These are phyloP conservation scores for Corylus americana DNA, from an alignment of 306 rosid species.

Conservation along the genomic window DNA sequence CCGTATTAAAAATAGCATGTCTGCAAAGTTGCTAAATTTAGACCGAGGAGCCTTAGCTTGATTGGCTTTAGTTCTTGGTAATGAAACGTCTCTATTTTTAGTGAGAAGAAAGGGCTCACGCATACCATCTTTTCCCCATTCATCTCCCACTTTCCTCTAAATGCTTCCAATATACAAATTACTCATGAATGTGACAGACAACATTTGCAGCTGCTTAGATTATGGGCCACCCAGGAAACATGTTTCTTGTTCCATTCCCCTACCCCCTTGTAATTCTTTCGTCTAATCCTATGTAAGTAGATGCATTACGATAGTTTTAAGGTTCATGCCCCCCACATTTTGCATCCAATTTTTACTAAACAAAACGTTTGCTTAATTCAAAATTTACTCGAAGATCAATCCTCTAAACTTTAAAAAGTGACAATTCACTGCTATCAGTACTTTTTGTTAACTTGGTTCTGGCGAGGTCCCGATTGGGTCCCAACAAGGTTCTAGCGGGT, in stretches of 20 bases:
- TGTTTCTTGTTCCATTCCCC: conserved; percentile 17
- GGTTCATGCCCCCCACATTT: background rate
- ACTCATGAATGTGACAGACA: conserved; percentile 9
- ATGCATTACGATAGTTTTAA: background rate
- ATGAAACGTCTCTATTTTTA: conserved; percentile 9
- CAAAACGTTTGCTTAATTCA: background rate
- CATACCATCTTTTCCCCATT: conserved; percentile 31
- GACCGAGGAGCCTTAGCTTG: background rate
- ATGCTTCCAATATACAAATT: background rate
- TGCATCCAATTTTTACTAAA: background rate
- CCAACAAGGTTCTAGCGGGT: no score
- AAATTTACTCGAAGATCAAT: background rate
- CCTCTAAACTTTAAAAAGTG: no score
- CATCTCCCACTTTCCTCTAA: conserved; percentile 28
- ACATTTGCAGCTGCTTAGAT: background rate
- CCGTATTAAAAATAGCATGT: background rate
- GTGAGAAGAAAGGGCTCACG: conserved; percentile 15
- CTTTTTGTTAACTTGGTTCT: no score
- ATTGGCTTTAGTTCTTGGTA: background rate
- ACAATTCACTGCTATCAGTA: no score
- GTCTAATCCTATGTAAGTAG: background rate
- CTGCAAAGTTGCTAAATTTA: conserved; percentile 5
- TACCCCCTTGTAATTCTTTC: background rate
- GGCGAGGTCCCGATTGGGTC: no score
- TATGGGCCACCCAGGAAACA: conserved; percentile 11